A percentile compares a stretch with the other conserved stretches of the same genome.
phyloP scores from a whole-genome alignment of 768 basidiomycete genomes.

The Suillus alpinus region DNA sequence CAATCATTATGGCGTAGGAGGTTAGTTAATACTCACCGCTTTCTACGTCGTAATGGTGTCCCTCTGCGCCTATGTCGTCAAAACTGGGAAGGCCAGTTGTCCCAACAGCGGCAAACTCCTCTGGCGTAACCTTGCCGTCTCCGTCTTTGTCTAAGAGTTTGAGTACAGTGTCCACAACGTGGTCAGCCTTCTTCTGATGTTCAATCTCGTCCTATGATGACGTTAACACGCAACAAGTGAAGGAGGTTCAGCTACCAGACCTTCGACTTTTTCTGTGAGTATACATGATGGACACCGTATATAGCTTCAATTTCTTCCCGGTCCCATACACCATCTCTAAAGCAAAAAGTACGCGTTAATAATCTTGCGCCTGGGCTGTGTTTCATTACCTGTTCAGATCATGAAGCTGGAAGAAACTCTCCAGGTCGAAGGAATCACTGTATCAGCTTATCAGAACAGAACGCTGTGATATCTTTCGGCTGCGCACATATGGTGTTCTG shows the following conservation, averaged over 20 bases:
- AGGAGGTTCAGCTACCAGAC: conserved; percentile 27
- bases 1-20: background rate
- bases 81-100: conserved; percentile 80
- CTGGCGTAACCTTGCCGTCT: conserved; percentile 66
- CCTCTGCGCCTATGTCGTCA: conserved; percentile 80
- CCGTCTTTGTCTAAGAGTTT: conserved; percentile 66
- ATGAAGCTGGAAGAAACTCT: conserved; percentile 94
- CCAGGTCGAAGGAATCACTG: conserved; percentile 79
- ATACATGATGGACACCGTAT: conserved; percentile 93
- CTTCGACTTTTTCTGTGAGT: conserved; percentile 79
- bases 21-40: conserved; percentile 57
- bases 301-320: conserved; percentile 90
- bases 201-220: conserved; percentile 62
- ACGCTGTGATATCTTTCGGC: background rate
- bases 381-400: conserved; percentile 75
- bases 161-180: conserved; percentile 72
- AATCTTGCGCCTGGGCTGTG: background rate
- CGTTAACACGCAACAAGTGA: background rate
- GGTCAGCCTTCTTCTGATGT: conserved; percentile 78
- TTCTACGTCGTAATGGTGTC: conserved; percentile 91
- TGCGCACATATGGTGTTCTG: conserved; percentile 81
- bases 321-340: conserved; percentile 79
- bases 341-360: background rate
- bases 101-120: conserved; percentile 73
- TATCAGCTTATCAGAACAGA: background rate